phyloP scores from a whole-genome alignment of 176 grass and related monocot genomes.

The Zea luxurians region DNA sequence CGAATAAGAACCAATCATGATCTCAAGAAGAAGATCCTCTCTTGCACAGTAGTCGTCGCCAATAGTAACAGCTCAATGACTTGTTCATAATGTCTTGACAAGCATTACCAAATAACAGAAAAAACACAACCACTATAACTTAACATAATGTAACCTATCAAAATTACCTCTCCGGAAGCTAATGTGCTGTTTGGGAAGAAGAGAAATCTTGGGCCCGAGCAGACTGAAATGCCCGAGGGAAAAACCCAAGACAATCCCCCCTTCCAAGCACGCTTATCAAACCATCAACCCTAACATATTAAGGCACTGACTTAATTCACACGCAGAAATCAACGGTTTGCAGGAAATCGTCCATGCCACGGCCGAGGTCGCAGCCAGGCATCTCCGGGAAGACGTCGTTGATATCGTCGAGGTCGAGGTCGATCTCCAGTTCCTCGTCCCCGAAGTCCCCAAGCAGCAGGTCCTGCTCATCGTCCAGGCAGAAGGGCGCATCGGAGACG shows the following conservation, averaged over 20 bases:
- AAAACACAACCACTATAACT: slow-evolving; percentile 34
- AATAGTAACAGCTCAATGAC: slow-evolving; percentile 30
- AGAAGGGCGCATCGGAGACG: slow-evolving; percentile 14
- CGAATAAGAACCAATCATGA: no score
- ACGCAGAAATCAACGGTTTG: slow-evolving; percentile 48
- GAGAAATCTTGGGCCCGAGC: slow-evolving; percentile 41
- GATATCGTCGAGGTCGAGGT: slow-evolving; percentile 41
- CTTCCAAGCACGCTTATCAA: slow-evolving; percentile 30
- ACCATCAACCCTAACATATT: slow-evolving; percentile 27
- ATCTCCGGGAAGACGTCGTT: slow-evolving; percentile 41
- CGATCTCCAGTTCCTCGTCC: slow-evolving; percentile 41
- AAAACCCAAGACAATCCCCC: slow-evolving; percentile 55
- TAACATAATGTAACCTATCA: slow-evolving; percentile 47
- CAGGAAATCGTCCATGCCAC: slow-evolving; percentile 49
- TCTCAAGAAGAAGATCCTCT: no score
- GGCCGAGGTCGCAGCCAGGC: slow-evolving; percentile 33
- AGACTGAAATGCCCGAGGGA: slow-evolving; percentile 37
- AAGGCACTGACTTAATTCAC: slow-evolving; percentile 30
- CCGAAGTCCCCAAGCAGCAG: slow-evolving; percentile 31
- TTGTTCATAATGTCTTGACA: slow-evolving; percentile 45
- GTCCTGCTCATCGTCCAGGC: slow-evolving; percentile 40
- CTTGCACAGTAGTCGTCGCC: no score
- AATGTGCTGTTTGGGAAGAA: slow-evolving; percentile 17
- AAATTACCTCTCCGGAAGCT: slow-evolving; percentile 39
- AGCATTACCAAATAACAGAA: slow-evolving; percentile 3